Percentiles rank a stretch among this genome's conserved stretches.
phyloP scores from a whole-genome alignment of 768 basidiomycete genomes.

The Suillus discolor region DNA sequence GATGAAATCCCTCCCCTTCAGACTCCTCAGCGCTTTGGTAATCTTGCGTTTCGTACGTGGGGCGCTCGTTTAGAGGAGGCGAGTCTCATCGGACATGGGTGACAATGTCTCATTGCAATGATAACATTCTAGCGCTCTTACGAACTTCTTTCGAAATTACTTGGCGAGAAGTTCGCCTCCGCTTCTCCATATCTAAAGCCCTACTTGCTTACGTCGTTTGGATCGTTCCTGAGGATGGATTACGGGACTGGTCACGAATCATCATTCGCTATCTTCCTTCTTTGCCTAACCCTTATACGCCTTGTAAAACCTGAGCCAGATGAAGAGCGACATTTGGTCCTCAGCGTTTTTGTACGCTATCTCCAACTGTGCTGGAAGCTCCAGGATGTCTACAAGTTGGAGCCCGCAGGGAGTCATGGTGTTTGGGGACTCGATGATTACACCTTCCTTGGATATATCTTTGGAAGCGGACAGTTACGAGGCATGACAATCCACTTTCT shows the following conservation, averaged over 20 bases:
- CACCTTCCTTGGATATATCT: conserved; percentile 84
- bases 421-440: conserved; percentile 98
- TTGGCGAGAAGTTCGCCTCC: conserved; percentile 45
- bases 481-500: conserved; percentile 43
- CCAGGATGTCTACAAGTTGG: conserved; percentile 87
- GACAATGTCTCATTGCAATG: conserved; percentile 5
- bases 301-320: conserved; percentile 58
- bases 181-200: conserved; percentile 71
- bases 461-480: conserved; percentile 88
- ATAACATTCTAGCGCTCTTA: conserved; percentile 49
- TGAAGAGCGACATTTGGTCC: conserved; percentile 61
- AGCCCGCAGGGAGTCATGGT: conserved; percentile 96
- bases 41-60: conserved; percentile 89
- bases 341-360: conserved; percentile 78
- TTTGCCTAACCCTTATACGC: conserved; percentile 69
- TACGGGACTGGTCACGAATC: conserved; percentile 98
- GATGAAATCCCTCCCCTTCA: conserved; percentile 76
- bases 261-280: conserved; percentile 79
- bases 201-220: conserved; percentile 83
- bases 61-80: conserved; percentile 79
- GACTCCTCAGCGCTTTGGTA: conserved; percentile 87
- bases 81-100: conserved; percentile 10
- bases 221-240: conserved; percentile 89
- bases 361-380: conserved; percentile 80
- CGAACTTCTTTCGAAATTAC: conserved; percentile 47